Conservation (phyloP, 2,329 filamentous ascomycete species). For the Talaromyces funiculosus region DNA sequence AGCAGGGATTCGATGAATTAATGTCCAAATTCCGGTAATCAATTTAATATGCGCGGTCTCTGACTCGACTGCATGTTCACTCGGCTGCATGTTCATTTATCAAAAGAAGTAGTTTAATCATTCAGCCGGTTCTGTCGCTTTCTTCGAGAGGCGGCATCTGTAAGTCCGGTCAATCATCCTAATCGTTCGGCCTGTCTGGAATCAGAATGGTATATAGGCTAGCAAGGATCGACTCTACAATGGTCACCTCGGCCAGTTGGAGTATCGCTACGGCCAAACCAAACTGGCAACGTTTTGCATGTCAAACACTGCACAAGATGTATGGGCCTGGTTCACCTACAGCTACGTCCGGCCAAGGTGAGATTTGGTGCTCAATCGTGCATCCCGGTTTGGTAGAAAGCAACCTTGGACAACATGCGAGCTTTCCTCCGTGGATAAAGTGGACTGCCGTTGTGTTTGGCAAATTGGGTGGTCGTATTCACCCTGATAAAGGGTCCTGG, state of each 20-base stretch:
- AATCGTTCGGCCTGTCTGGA: conserved; percentile 29
- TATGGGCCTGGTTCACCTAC: conserved; percentile 30
- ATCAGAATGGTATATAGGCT: conserved; percentile 23
- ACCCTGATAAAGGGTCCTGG: conserved; percentile 33
- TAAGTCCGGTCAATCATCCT: conserved; percentile 46
- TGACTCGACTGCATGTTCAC: background rate
- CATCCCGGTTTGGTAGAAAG: conserved; percentile 39
- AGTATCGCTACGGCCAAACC: conserved; percentile 44
- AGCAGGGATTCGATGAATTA: background rate
- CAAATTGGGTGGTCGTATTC: background rate
- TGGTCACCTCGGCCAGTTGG: conserved; percentile 36
- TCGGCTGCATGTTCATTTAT: too few species aligned
- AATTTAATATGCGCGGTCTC: background rate
- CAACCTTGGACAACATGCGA: conserved; percentile 18
- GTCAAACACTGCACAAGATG: conserved; percentile 30
- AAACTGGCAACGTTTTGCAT: conserved; percentile 46
- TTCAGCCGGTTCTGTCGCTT: conserved; percentile 44
- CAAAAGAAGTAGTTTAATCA: conserved; percentile 11
- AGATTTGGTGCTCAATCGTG: conserved; percentile 37
- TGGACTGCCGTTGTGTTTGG: background rate
- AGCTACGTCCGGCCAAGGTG: conserved; percentile 25
- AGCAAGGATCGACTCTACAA: conserved; percentile 1
- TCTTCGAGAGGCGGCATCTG: conserved; percentile 38
- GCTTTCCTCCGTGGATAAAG: background rate
- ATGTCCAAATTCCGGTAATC: background rate